These are phyloP conservation scores for Trichoderma simmonsii DNA, from an alignment of 2,329 filamentous ascomycete genomes.

Conservation along the genomic window DNA sequence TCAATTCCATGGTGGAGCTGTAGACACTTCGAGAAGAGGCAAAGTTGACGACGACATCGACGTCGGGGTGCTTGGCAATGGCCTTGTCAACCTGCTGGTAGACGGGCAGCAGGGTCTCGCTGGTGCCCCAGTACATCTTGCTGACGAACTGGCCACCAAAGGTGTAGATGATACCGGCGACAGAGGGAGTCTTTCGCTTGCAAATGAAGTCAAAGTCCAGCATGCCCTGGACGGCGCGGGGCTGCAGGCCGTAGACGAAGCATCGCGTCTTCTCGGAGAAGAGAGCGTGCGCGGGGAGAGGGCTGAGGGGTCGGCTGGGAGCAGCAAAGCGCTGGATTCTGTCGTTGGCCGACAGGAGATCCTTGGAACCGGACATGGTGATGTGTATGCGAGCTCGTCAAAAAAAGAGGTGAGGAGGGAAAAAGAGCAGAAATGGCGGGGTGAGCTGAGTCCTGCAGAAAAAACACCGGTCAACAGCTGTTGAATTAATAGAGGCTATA, in stretches of 20 bases:
- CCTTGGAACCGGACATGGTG: conserved; percentile 54
- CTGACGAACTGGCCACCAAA: conserved; percentile 99
- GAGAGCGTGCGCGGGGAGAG: conserved; percentile 80
- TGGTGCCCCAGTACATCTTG: conserved; percentile 99
- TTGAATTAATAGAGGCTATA: conserved; percentile 1
- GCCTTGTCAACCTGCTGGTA: conserved; percentile 95
- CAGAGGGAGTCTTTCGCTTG: conserved; percentile 94
- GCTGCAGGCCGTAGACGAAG: conserved; percentile 99
- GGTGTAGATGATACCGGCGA: conserved; percentile 99
- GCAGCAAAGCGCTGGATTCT: conserved; percentile 97
- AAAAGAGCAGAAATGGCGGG: not conserved
- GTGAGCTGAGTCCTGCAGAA: conserved; percentile 21
- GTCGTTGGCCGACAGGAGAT: conserved; percentile 79
- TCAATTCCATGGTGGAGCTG: conserved; percentile 97
- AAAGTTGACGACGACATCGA: conserved; percentile 99
- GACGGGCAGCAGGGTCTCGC: conserved; percentile 95
- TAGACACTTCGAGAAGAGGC: conserved; percentile 98
- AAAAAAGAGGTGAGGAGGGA: conserved; percentile 28
- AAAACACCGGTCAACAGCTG: conserved; percentile 24
- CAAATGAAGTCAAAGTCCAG: conserved; percentile 99
- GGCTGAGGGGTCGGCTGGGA: conserved; percentile 88
- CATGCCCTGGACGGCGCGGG: conserved; percentile 86
- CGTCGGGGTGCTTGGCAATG: conserved; percentile 92
- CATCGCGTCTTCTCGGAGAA: conserved; percentile 99
- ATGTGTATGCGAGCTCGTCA: conserved; percentile 20